phyloP scores from a whole-genome alignment of 495 filamentous ascomycete genomes.

The Pyronema omphalodes region DNA sequence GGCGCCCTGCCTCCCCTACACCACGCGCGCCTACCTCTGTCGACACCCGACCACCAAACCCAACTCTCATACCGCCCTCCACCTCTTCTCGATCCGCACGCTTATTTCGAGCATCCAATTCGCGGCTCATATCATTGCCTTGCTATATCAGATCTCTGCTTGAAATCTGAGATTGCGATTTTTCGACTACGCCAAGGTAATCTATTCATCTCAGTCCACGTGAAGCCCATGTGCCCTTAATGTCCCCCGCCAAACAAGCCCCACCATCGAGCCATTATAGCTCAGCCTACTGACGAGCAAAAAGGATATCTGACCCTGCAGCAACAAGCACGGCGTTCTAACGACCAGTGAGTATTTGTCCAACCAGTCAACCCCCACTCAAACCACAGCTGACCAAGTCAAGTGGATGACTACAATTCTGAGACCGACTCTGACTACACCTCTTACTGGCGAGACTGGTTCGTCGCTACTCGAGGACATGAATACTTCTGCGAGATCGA shows the following conservation, averaged over 20 bases:
- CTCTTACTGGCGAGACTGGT: conserved; percentile 99
- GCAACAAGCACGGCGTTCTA: background rate
- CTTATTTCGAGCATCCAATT: background rate
- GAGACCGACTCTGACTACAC: conserved; percentile 98
- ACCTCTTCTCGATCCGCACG: background rate
- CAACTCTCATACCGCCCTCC: background rate
- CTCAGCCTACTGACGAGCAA: background rate
- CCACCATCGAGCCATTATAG: background rate
- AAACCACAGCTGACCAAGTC: background rate
- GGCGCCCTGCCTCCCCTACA: background rate
- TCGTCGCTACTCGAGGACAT: conserved; percentile 91
- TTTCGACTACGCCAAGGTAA: background rate
- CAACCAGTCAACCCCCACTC: too few relatives aligned
- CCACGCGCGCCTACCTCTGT: background rate
- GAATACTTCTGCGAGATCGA: conserved; percentile 99
- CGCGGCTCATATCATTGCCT: background rate
- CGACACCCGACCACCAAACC: background rate
- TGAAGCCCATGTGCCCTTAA: background rate
- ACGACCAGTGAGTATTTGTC: background rate
- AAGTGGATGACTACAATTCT: conserved; percentile 85
- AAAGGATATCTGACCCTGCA: background rate
- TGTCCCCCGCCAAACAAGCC: conserved; percentile 1
- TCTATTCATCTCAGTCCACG: background rate
- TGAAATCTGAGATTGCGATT: background rate
- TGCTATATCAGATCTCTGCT: background rate